phyloP scores from a whole-genome alignment of 2,329 filamentous ascomycete species.

The Neoascochyta sp. region DNA sequence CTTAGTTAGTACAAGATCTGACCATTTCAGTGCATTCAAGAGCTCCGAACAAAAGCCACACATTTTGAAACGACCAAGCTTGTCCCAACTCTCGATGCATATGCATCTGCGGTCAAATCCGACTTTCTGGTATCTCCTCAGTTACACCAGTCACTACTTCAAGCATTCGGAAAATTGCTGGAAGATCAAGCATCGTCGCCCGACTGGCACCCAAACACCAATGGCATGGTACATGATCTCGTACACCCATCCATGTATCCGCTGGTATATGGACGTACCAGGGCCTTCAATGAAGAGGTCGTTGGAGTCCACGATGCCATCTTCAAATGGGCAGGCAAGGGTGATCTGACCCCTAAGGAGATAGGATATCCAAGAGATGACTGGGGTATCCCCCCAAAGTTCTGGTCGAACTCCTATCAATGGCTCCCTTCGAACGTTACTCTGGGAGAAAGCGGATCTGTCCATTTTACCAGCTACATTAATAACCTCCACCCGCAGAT shows the following conservation, averaged over 20 bases:
- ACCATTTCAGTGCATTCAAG: constrained; percentile 34
- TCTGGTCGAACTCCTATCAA: constrained; percentile 36
- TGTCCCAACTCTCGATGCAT: constrained; percentile 46
- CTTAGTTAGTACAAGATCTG: too few relatives aligned
- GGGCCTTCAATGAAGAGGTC: constrained; percentile 36
- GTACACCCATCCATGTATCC: constrained; percentile 64
- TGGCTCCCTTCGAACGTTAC: constrained; percentile 52
- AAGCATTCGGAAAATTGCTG: constrained; percentile 49
- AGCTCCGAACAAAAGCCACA: constrained; percentile 51
- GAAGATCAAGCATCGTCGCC: constrained; percentile 39
- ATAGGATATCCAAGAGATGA: not conserved
- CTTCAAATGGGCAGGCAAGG: constrained; percentile 26
- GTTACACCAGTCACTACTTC: constrained; percentile 43
- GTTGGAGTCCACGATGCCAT: constrained; percentile 31
- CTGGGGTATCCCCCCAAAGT: constrained; percentile 9
- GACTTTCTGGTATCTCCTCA: constrained; percentile 45
- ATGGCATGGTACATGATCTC: constrained; percentile 57
- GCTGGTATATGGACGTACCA: constrained; percentile 52
- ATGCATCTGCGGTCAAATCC: constrained; percentile 51
- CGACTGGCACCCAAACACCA: constrained; percentile 58
- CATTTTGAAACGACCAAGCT: constrained; percentile 42
- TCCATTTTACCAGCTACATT: constrained; percentile 50
- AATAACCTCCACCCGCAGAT: constrained; percentile 51
- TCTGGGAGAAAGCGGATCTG: constrained; percentile 33
- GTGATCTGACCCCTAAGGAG: constrained; percentile 17